phyloP scores from a whole-genome alignment of 2,329 filamentous ascomycete genomes.

The Atkinsonella texensis region DNA sequence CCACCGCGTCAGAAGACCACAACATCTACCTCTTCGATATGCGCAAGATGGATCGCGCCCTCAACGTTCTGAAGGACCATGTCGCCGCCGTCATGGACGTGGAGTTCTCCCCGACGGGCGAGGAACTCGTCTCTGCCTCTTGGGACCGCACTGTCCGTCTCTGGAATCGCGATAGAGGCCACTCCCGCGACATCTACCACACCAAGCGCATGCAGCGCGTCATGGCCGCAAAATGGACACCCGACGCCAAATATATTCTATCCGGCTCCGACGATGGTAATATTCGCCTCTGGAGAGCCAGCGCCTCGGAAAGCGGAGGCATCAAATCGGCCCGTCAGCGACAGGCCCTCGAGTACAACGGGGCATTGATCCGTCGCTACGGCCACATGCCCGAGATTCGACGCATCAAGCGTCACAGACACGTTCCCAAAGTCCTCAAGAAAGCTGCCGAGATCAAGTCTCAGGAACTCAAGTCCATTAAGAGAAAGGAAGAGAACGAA shows the following conservation, averaged over 20 bases:
- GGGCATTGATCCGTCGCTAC: constrained; percentile 71
- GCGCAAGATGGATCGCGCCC: constrained; percentile 73
- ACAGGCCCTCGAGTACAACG: constrained; percentile 84
- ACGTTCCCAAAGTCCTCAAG: constrained; percentile 86
- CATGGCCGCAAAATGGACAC: constrained; percentile 73
- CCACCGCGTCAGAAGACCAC: constrained; percentile 87
- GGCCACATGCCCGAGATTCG: constrained; percentile 93
- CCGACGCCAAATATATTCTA: constrained; percentile 80
- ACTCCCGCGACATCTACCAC: constrained; percentile 89
- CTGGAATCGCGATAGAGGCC: constrained; percentile 69
- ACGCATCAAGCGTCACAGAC: constrained; percentile 80
- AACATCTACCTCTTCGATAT: constrained; percentile 85
- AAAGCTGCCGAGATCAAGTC: constrained; percentile 92
- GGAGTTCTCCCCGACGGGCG: constrained; percentile 86
- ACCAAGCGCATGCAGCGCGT: constrained; percentile 97
- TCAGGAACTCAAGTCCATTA: constrained; percentile 77
- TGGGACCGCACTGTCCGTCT: constrained; percentile 78
- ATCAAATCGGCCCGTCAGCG: constrained; percentile 77
- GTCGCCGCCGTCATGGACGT: constrained; percentile 91
- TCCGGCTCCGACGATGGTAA: constrained; percentile 93
- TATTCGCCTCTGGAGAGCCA: constrained; percentile 71
- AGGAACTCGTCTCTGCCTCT: constrained; percentile 82
- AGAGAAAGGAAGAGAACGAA: constrained; percentile 88
- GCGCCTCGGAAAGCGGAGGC: constrained; percentile 71
- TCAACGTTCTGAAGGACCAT: constrained; percentile 85